phyloP scores from a whole-genome alignment of 1,284 basidiomycete genomes.

The Somion occarium region DNA sequence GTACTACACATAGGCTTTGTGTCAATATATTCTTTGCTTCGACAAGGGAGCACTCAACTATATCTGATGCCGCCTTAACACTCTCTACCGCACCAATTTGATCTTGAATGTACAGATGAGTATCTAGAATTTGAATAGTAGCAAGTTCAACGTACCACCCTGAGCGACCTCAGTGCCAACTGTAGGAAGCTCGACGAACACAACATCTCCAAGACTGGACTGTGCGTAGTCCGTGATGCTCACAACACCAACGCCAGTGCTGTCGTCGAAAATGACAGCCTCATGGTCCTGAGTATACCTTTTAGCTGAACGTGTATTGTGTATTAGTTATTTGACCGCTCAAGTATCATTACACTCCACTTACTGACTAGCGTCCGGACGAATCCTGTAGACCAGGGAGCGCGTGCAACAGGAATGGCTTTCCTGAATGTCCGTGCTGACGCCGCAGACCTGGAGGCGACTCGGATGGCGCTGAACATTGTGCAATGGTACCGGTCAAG shows the following conservation, averaged over 20 bases:
- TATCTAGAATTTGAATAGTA: not conserved
- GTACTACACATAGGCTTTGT: slow-evolving; percentile 49
- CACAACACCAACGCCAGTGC: slow-evolving; percentile 77
- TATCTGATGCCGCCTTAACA: slow-evolving; percentile 97
- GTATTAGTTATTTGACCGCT: not conserved
- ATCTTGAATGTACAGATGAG: slow-evolving; percentile 44
- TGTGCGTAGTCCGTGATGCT: slow-evolving; percentile 95
- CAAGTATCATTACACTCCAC: slow-evolving; percentile 14
- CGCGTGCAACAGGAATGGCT: slow-evolving; percentile 15
- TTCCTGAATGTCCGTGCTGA: slow-evolving; percentile 22
- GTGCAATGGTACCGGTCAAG: not conserved
- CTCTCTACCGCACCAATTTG: slow-evolving; percentile 95
- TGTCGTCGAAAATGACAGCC: slow-evolving; percentile 78
- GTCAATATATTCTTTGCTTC: slow-evolving; percentile 3
- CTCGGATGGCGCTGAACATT: slow-evolving; percentile 27
- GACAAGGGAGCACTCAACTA: slow-evolving; percentile 41
- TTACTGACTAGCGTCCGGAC: slow-evolving; percentile 35
- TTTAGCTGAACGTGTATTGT: slow-evolving; percentile 51
- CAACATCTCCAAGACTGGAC: slow-evolving; percentile 90
- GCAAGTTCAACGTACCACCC: slow-evolving; percentile 60
- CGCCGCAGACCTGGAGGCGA: slow-evolving; percentile 23
- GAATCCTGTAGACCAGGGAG: slow-evolving; percentile 18
- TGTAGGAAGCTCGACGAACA: slow-evolving; percentile 90
- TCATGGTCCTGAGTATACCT: slow-evolving; percentile 92
- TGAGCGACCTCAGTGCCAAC: slow-evolving; percentile 65